Evolutionary conservation across 257 asterid genomes (phyloP).

Genomic region (Solanum pinnatisectum): DNA sequence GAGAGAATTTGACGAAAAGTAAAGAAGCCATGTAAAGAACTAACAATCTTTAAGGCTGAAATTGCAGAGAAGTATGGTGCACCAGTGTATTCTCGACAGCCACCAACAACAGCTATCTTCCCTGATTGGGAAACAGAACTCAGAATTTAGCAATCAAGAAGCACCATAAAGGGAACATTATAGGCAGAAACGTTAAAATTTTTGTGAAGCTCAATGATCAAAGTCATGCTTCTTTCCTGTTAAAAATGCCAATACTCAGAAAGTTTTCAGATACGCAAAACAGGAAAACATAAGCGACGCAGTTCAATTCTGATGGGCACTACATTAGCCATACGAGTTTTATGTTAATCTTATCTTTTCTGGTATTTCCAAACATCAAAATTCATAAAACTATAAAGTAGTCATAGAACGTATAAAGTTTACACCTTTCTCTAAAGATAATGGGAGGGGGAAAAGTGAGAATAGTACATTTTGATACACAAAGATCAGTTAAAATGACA

Average conservation of each 20-base stretch:
- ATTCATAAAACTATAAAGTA: background rate
- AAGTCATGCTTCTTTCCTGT: background rate
- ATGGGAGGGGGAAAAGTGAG: background rate
- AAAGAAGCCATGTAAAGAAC: constrained; percentile 20
- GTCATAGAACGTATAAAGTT: background rate
- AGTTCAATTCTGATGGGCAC: background rate
- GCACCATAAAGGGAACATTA: background rate
- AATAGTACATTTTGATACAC: background rate
- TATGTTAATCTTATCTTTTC: background rate
- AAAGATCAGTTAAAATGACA: background rate
- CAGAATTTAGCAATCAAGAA: background rate
- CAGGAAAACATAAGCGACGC: background rate
- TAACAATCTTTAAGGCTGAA: constrained; percentile 89
- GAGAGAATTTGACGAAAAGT: background rate
- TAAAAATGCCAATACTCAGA: background rate
- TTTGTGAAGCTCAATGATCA: background rate
- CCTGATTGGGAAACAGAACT: constrained; percentile 40
- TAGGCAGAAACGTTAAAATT: background rate
- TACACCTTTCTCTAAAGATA: background rate
- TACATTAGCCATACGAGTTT: background rate
- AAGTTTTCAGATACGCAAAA: background rate
- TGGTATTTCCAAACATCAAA: background rate
- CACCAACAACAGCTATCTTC: constrained; percentile 93
- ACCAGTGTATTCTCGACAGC: constrained; percentile 98
- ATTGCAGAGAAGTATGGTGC: constrained; percentile 97